Base-by-base conservation (phyloP, 2,329 filamentous ascomycete genomes). In the Ophiosphaerella herpotricha region DNA sequence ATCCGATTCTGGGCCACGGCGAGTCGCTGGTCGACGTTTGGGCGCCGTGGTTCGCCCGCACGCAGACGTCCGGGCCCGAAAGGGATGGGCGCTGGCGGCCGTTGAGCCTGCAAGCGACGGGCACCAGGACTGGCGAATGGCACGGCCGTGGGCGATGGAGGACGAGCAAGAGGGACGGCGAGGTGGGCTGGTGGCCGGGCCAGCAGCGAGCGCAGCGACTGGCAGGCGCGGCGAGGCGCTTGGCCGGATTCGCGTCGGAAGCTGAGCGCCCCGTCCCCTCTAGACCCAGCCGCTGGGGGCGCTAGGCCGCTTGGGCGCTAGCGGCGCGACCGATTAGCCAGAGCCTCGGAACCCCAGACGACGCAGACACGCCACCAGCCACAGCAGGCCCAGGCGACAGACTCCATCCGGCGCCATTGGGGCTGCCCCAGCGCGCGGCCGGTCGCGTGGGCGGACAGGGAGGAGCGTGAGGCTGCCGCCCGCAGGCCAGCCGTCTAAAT, bases 141-240 rank as follows among this genome's bases (percentile, higher is more conserved):
- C 16, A 18, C 16, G 16, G 16, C 16, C 16, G 16, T 18, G 3
- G 16, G 16, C 16, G 16, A 18, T 21, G 18, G 18, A 21, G 18
- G 18, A 21, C 18, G 18, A 36, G 50, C 36, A 38, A 51, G 49
- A 18, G 52, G 57, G 50, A 63, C 60, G 63, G 61, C 58, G 60
- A 63, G 48, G 57, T 61, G 50, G 26, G 56, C 60, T 60, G 51
- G n/a, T n/a, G n/a, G n/a, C n/a, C n/a, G n/a, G n/a, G n/a, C n/a
- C n/a, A 18, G 26, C 11, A 29, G 11, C 39, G 35, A 44, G 44
- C 52, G 55, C 47, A 55, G 53, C 35, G 39, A 31, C 44, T 43
- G 23, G 50, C 48, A 48, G 52, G 54, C 54, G 50, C 51, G 48
- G 52, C 50, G 57, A 56, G 45, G 37, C 45, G 44, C 36, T 36